These are phyloP conservation scores for Rhizopus arrhizus DNA, from an alignment of 371 early-diverging fungal species.

Conservation along the genomic window DNA sequence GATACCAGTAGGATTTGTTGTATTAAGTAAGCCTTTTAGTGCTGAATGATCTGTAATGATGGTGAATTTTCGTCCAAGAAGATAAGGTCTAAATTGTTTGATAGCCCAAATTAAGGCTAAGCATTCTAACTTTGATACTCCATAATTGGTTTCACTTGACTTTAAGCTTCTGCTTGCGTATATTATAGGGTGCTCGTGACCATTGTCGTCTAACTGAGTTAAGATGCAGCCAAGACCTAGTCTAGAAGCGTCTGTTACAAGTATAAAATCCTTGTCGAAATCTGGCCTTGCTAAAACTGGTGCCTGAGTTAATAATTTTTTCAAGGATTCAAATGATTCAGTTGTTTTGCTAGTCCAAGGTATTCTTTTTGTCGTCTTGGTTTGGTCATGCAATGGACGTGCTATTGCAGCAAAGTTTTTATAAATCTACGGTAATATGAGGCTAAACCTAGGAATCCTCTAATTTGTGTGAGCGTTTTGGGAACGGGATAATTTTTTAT, in stretches of 20 bases:
- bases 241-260: not conserved
- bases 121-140: constrained; percentile 2
- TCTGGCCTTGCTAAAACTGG: no score
- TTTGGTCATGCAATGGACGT: no score
- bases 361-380: no score
- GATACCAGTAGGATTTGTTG: not conserved
- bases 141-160: constrained; percentile 2
- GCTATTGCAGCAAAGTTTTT: no score
- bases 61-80: not conserved
- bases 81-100: not conserved
- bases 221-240: not conserved
- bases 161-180: not conserved
- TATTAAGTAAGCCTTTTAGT: not conserved
- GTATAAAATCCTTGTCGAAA: not conserved
- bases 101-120: constrained; percentile 1
- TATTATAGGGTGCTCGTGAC: not conserved
- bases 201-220: not conserved
- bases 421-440: no score
- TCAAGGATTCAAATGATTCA: no score
- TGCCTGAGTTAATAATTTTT: no score
- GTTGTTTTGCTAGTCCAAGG: no score
- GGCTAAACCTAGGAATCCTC: constrained; percentile 1
- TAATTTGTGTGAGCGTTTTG: not conserved
- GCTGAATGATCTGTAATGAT: constrained; percentile 1
- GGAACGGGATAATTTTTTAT: no score